Evolutionary conservation across 2,329 filamentous ascomycete species (phyloP), one percentile per base, ranked within the genome.

Genomic region (Bipolaris oryzae): DNA sequence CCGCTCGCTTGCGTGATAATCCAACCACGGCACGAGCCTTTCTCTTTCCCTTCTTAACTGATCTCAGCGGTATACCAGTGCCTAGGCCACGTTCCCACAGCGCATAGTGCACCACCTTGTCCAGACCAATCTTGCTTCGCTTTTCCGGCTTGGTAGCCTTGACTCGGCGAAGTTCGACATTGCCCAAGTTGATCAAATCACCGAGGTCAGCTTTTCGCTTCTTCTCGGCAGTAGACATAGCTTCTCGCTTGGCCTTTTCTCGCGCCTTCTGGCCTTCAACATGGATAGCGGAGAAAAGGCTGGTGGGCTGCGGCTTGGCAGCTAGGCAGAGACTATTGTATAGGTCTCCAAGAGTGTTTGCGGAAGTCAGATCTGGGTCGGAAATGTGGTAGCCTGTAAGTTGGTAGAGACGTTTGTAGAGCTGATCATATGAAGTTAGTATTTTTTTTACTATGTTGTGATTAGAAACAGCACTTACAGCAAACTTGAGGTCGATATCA

Each of bases 361-460:
- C 60, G 15, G 66, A 62, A 41, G 73, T 68, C 20, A 96, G 83
- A 64, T 84, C 83, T 44, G 85, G 80, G 76, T 97, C 94, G 15
- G 89, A 82, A 63, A 96, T 81, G 57, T 86, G 84, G 59, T 87
- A 85, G 58, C 91, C 91, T n/a, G 89, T 93, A 58, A 96, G 82
- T 74, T 95, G 90, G 74, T 89, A 86, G 59, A 92, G 80, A 57
- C 91, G 88, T 79, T 96, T 96, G 69, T 88, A 80, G 63, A 95
- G 83, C 93, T 97, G 64, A 20, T 31, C 15, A n/a, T 54, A 48
- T 71, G 58, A 52, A 48, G 47, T 71, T 59, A 50, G 48, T 49
- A 57, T 49, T 10, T 11, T 10, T 11, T 31, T 23, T 9, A 5
- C 18, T 5, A n/a, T 16, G 7, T 6, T 18, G 4, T 15, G 5